These are phyloP conservation scores for Linnemannia schmuckeri DNA, from an alignment of 192 early-diverging fungal species.

Conservation along the genomic window DNA sequence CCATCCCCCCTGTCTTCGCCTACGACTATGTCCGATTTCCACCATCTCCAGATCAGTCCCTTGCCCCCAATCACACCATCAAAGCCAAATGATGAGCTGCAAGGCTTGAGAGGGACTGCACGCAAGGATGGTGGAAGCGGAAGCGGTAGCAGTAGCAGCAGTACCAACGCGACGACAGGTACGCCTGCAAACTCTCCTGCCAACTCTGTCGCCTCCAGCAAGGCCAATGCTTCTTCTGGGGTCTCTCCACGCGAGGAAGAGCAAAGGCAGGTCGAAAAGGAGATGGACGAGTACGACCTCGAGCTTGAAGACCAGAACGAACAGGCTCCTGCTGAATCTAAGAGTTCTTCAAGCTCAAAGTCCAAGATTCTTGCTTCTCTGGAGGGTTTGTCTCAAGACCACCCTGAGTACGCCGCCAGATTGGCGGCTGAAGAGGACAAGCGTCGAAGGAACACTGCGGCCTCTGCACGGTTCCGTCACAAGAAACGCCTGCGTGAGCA, in stretches of 20 bases:
- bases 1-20: conserved; percentile 26
- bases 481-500: conserved; percentile 96
- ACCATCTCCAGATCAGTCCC: conserved; percentile 18
- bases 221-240: background rate
- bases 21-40: conserved; percentile 30
- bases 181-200: conserved; percentile 8
- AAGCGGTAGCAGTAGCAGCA: background rate
- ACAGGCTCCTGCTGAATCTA: background rate
- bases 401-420: conserved; percentile 35
- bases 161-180: too few species aligned
- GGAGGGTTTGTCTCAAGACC: conserved; percentile 13
- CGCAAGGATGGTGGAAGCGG: conserved; percentile 18
- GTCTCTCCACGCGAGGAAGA: conserved; percentile 11
- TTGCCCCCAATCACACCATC: conserved; percentile 1
- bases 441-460: conserved; percentile 94
- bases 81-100: conserved; percentile 10
- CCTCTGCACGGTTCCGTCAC: conserved; percentile 93
- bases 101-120: conserved; percentile 8
- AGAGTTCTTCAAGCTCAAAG: background rate
- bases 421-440: conserved; percentile 83
- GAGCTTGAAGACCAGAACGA: conserved; percentile 7
- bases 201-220: background rate
- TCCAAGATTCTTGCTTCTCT: conserved; percentile 5
- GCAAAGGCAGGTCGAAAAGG: conserved; percentile 1
- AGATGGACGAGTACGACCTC: conserved; percentile 19